A percentile compares a stretch with the other conserved stretches of the same genome.
Conservation (phyloP, 192 early-diverging fungal genomes). For the Podochytrium sp. region DNA sequence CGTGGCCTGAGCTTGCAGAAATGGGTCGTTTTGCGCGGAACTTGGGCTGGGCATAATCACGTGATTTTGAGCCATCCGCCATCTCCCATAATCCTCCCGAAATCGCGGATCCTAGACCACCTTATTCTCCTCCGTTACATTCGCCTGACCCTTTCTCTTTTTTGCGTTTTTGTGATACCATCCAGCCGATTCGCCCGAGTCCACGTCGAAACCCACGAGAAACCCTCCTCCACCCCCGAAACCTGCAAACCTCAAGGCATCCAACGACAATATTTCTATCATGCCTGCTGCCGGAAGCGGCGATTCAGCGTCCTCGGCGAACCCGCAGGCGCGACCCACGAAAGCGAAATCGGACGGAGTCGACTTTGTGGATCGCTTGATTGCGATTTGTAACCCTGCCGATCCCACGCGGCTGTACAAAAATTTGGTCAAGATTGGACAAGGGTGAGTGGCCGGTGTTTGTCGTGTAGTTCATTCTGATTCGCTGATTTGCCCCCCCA, state of each 20-base stretch:
- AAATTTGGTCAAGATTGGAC: slow-evolving; percentile 89
- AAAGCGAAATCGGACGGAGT: slow-evolving; percentile 64
- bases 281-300: background rate
- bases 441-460: slow-evolving; percentile 59
- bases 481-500: background rate
- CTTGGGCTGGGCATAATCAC: too few relatives aligned
- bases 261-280: slow-evolving; percentile 7
- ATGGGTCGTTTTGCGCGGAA: too few relatives aligned
- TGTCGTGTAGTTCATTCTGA: background rate
- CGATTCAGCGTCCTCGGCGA: slow-evolving; percentile 30
- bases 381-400: slow-evolving; percentile 79
- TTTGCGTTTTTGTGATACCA: background rate
- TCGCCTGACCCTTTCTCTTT: background rate
- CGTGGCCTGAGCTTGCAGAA: too few relatives aligned
- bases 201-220: slow-evolving; percentile 1
- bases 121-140: too few relatives aligned
- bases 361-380: slow-evolving; percentile 84
- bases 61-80: too few relatives aligned
- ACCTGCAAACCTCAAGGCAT: slow-evolving; percentile 17
- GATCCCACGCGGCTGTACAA: slow-evolving; percentile 87
- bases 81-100: background rate
- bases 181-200: background rate
- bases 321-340: slow-evolving; percentile 57
- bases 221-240: slow-evolving; percentile 28
- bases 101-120: slow-evolving; percentile 4